phyloP scores from a whole-genome alignment of 257 asterid genomes.

The Ballota nigra region DNA sequence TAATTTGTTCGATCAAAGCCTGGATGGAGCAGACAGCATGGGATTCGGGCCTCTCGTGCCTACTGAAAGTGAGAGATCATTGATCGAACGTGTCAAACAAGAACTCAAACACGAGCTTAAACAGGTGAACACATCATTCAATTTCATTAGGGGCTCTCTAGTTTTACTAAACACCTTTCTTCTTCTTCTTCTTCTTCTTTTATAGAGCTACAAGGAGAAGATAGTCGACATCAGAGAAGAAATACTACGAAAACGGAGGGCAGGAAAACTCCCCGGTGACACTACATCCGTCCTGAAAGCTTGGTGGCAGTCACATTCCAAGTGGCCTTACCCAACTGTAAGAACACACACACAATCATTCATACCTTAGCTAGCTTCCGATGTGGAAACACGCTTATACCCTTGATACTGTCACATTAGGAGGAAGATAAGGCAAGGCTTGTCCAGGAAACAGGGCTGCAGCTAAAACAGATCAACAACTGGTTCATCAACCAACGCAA shows the following conservation, averaged over 20 bases:
- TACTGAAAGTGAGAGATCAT: conserved; percentile 79
- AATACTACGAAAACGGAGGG: conserved; percentile 68
- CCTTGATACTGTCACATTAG: background rate
- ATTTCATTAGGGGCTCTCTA: too few species aligned
- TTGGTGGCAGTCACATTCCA: conserved; percentile 91
- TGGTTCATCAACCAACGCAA: conserved; percentile 56
- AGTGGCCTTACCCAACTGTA: conserved; percentile 93
- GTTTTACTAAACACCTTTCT: background rate
- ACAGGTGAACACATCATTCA: conserved; percentile 46
- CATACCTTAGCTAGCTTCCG: background rate
- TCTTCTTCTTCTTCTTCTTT: background rate
- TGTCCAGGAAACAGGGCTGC: conserved; percentile 52
- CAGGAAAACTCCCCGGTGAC: conserved; percentile 82
- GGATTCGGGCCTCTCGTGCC: conserved; percentile 91
- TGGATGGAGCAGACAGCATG: conserved; percentile 75
- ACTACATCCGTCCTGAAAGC: conserved; percentile 72
- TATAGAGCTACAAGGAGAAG: conserved; percentile 61
- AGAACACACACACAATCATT: background rate
- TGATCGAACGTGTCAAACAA: conserved; percentile 87
- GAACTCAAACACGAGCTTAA: conserved; percentile 86
- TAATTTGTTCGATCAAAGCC: conserved; percentile 69
- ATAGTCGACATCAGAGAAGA: conserved; percentile 60
- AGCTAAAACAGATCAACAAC: conserved; percentile 49
- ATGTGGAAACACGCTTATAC: background rate
- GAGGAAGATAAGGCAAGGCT: conserved; percentile 54